Evolutionary conservation across 257 asterid genomes (phyloP).

Genomic region (Agastache rugosa): DNA sequence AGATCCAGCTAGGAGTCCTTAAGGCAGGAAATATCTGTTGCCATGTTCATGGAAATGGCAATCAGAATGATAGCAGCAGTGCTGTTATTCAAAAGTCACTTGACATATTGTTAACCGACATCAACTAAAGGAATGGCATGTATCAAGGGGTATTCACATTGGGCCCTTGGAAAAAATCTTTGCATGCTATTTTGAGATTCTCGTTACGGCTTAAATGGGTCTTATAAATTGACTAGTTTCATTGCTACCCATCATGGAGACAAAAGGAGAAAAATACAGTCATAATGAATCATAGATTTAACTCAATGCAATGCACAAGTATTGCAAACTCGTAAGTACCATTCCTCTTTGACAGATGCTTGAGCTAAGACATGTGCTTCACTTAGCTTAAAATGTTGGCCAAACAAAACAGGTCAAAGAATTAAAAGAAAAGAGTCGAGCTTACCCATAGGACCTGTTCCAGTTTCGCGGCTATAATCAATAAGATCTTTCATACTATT

Average conservation of each 20-base stretch:
- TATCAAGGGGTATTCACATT: not conserved
- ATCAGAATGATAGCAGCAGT: not conserved
- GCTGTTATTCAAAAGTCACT: not conserved
- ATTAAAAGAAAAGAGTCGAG: slow-evolving; percentile 18
- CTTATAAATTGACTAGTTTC: not conserved
- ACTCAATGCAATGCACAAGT: not conserved
- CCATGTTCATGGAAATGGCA: not conserved
- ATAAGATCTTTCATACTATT: slow-evolving; percentile 97
- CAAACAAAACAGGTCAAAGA: slow-evolving; percentile 17
- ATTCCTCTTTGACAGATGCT: not conserved
- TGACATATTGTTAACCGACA: not conserved
- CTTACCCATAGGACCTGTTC: slow-evolving; percentile 95
- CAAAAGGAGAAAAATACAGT: not conserved
- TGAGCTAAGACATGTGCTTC: not conserved
- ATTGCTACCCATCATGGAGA: not conserved
- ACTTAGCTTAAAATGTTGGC: slow-evolving; percentile 9
- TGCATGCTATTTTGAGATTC: not conserved
- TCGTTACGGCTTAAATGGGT: not conserved
- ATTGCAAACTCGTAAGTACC: not conserved
- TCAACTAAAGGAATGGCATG: not conserved
- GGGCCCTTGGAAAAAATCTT: not conserved
- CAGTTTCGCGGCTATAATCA: slow-evolving; percentile 77
- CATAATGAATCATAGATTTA: not conserved
- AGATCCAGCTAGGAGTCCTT: not conserved
- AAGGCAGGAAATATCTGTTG: not conserved